phyloP scores from a whole-genome alignment of 176 grass and related monocot genomes.

The Cenchrus americanus region DNA sequence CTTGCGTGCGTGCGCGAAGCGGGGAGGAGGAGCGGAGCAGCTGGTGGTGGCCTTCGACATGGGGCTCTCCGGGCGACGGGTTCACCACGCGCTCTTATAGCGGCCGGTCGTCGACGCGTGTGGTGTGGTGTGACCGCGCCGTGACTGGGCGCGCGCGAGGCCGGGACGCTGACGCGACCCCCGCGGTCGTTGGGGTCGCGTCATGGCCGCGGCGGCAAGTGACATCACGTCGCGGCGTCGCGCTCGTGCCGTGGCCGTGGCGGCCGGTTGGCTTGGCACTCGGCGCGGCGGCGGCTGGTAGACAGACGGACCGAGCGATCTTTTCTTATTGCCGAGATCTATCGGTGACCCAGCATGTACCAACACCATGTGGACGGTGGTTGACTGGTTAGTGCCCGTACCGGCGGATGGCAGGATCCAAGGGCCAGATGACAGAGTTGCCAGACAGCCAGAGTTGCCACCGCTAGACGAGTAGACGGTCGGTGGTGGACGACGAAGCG shows the following conservation, averaged over 20 bases:
- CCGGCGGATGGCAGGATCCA: slow-evolving; percentile 17
- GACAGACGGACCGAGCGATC: no score
- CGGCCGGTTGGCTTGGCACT: background rate
- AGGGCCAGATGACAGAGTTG: background rate
- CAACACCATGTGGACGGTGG: slow-evolving; percentile 12
- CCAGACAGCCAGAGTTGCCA: no score
- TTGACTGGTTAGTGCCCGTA: background rate
- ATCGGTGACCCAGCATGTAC: background rate
- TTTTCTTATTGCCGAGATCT: background rate
- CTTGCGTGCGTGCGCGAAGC: slow-evolving; percentile 4
- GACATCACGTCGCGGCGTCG: background rate
- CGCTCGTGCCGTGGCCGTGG: background rate
- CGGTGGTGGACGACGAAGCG: background rate
- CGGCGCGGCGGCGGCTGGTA: background rate
- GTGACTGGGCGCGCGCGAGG: background rate
- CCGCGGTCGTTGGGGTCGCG: background rate
- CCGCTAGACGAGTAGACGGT: no score
- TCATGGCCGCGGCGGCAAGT: background rate
- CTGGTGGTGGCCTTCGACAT: background rate
- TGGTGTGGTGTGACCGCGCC: background rate
- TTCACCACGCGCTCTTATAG: slow-evolving; percentile 11
- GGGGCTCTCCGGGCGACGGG: slow-evolving; percentile 9
- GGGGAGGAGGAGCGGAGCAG: background rate
- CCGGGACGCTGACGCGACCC: background rate
- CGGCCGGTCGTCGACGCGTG: no score